Evolutionary conservation across 805 yeast genomes (phyloP).

Genomic region (Nakazawaea pomicola): DNA sequence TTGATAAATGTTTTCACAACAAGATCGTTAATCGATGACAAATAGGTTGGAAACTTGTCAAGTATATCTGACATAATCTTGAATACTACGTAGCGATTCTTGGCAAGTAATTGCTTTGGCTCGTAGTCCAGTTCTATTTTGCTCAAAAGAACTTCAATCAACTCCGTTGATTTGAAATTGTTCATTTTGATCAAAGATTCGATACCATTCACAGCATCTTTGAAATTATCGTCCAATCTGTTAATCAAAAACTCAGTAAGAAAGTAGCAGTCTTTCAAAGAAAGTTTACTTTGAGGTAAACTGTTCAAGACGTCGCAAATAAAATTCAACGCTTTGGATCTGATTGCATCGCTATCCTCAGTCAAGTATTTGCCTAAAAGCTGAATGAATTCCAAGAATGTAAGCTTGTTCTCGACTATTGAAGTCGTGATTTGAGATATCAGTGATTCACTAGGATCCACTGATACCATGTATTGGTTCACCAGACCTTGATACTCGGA

Average conservation of each 20-base stretch:
- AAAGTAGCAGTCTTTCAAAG: conserved; percentile 44
- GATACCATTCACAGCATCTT: conserved; percentile 51
- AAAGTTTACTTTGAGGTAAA: conserved; percentile 22
- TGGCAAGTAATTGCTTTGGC: conserved; percentile 55
- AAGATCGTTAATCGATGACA: conserved; percentile 27
- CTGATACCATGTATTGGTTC: conserved; percentile 5
- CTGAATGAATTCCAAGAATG: conserved; percentile 39
- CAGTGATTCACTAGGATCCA: background rate
- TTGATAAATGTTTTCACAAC: conserved; percentile 57
- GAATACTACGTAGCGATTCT: conserved; percentile 58
- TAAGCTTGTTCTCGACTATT: conserved; percentile 20
- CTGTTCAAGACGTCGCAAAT: conserved; percentile 30
- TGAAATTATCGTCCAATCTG: conserved; percentile 60
- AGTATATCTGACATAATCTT: conserved; percentile 36
- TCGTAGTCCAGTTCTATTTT: conserved; percentile 38
- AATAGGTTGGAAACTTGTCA: conserved; percentile 21
- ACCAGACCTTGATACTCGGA: background rate
- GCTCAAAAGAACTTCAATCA: conserved; percentile 30
- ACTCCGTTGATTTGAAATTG: conserved; percentile 34
- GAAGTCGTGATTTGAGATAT: background rate
- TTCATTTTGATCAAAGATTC: conserved; percentile 45
- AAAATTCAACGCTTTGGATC: conserved; percentile 37
- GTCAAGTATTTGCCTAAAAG: conserved; percentile 44
- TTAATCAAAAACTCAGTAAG: conserved; percentile 53
- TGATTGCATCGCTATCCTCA: conserved; percentile 35